Evolutionary conservation across 2,329 filamentous ascomycete species (phyloP), one percentile per base, ranked within the genome.

Genomic region (Sclerotinia subarctica): DNA sequence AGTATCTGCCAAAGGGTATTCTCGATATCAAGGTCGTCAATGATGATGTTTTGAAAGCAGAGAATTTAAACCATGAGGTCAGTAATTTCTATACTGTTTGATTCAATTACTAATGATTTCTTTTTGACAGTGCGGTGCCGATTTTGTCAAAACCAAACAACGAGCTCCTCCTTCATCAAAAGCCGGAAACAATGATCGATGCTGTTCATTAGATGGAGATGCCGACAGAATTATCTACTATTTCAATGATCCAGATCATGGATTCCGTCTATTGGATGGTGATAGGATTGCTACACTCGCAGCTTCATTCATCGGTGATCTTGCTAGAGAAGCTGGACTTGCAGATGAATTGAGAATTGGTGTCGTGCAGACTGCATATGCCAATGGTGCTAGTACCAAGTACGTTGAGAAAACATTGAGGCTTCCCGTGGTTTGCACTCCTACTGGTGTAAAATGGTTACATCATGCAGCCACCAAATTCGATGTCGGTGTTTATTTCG

Each of bases 141-240:
- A 99, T 80, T 98, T 88, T 75, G 95, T 99, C 80, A 99, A 99
- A 83, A 98, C 95, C 24, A 93, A 93, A 81, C 95, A 99, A 82
- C 88, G 93, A 72, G 91, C 93, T 69, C 95, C 95, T 64, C 91
- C 91, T 53, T 90, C 83, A 42, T 94, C 93, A 66, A 93, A 94
- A 78, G 91, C 91, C 54, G 85, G 87, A 44, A 84, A 88, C 1
- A 88, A 90, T 67, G 90, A 90, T 71, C 90, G 95, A 69, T 94
- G 89, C 84, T 94, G 92, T 79, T 97, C 94, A 11, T 86, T 97
- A 68, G 95, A 99, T 74, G 95, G 95, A 65, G 95, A 99, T 77
- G 95, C 95, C 21, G 95, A 99, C 78, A 91, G 95, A 68, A 84
- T 99, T 70, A 92, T 98, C 68, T 98, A 96, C 84, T 97, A 97